Evolutionary conservation across 1,284 basidiomycete species (phyloP).

Genomic region (Pseudozyma sp.): DNA sequence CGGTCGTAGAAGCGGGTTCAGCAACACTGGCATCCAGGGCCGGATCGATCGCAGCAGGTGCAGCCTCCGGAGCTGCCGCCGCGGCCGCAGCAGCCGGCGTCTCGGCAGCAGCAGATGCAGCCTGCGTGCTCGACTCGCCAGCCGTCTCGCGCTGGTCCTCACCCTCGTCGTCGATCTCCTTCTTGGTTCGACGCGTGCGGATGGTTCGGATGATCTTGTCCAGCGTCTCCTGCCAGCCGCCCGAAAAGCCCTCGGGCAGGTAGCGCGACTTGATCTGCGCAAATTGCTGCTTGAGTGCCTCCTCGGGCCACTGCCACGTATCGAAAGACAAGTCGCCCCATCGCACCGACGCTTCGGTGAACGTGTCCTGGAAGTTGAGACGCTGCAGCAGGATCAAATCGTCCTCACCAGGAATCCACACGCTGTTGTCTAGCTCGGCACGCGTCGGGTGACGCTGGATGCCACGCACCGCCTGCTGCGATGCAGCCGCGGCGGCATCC

Average conservation of each 20-base stretch:
- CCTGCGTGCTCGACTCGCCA: not conserved
- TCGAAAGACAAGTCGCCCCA: slow-evolving; percentile 41
- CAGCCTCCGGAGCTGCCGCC: not conserved
- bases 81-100: slow-evolving; percentile 4
- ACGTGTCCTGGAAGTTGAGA: slow-evolving; percentile 39
- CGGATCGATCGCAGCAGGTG: slow-evolving; percentile 30
- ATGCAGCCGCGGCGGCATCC: slow-evolving; percentile 14
- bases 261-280: slow-evolving; percentile 47
- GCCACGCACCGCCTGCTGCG: slow-evolving; percentile 36
- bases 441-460: slow-evolving; percentile 32
- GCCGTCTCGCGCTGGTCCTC: slow-evolving; percentile 25
- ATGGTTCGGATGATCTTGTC: slow-evolving; percentile 43
- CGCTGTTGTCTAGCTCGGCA: slow-evolving; percentile 43
- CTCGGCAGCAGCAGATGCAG: not conserved
- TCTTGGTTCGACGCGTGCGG: slow-evolving; percentile 34
- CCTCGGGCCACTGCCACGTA: slow-evolving; percentile 41
- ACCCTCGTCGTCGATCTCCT: slow-evolving; percentile 45
- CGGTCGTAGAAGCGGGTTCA: slow-evolving; percentile 19
- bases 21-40: slow-evolving; percentile 15
- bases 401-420: slow-evolving; percentile 47
- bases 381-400: slow-evolving; percentile 50
- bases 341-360: slow-evolving; percentile 20
- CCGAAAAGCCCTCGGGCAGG: slow-evolving; percentile 39
- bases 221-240: slow-evolving; percentile 41
- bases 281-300: slow-evolving; percentile 45